Evolutionary conservation across 441 rosid species (phyloP).

Genomic region (Raphanus hybrid): DNA sequence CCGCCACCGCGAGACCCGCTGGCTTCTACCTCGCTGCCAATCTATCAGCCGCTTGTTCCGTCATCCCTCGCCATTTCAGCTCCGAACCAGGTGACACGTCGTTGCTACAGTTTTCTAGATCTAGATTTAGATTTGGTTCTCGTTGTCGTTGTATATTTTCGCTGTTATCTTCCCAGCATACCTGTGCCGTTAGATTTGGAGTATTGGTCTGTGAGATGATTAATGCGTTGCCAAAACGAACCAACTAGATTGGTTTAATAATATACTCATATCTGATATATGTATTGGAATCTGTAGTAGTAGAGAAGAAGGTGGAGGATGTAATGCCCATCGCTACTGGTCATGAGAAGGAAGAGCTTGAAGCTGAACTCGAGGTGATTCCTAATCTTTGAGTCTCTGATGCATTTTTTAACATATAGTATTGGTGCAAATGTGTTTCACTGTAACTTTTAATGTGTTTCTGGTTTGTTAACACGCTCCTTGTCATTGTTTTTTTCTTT

Average conservation of each 20-base stretch:
- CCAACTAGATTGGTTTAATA: not conserved
- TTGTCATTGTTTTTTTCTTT: conserved; percentile 11
- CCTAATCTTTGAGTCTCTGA: not conserved
- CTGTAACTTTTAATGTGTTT: not conserved
- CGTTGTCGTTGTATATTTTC: not conserved
- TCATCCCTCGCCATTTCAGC: conserved; percentile 56
- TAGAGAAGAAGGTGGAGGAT: conserved; percentile 67
- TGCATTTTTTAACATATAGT: not conserved
- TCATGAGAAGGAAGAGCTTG: conserved; percentile 90
- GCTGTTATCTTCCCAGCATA: not conserved
- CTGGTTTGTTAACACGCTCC: not conserved
- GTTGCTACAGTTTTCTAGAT: conserved; percentile 3
- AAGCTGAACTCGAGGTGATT: conserved; percentile 73
- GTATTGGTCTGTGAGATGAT: not conserved
- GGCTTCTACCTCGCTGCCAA: not conserved
- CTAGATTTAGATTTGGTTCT: not conserved
- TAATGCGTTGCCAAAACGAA: not conserved
- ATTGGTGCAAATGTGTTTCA: not conserved
- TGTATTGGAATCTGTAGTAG: not conserved
- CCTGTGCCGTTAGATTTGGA: not conserved
- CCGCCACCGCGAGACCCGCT: not conserved
- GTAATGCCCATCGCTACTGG: conserved; percentile 95
- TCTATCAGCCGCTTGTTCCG: conserved; percentile 44
- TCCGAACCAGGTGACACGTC: conserved; percentile 55
- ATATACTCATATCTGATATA: not conserved